Conservation (phyloP, 2,329 filamentous ascomycete species). For the Tolypocladium nubicola region DNA sequence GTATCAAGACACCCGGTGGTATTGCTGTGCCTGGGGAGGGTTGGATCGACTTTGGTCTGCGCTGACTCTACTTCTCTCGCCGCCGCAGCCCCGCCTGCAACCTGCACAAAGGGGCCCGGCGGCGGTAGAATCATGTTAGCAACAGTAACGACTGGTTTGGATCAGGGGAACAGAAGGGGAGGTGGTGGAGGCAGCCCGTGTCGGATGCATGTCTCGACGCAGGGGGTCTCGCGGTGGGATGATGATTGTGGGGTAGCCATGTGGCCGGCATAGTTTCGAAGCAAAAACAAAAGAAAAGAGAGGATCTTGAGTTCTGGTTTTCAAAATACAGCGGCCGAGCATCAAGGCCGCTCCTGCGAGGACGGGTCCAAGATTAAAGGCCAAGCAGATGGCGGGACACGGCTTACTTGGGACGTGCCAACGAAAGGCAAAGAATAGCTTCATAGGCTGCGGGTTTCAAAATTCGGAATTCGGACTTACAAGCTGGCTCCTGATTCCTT, state of each 20-base stretch:
- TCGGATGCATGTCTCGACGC: background rate
- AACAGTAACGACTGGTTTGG: constrained; percentile 1
- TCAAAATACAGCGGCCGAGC: background rate
- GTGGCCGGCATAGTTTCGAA: constrained; percentile 4
- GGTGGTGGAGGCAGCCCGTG: background rate
- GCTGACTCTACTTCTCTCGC: constrained; percentile 6
- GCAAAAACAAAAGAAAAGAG: constrained; percentile 3
- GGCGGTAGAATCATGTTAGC: background rate
- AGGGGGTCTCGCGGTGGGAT: background rate
- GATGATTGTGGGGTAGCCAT: constrained; percentile 3
- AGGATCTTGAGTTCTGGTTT: constrained; percentile 1
- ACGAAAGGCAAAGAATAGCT: background rate
- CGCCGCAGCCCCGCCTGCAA: constrained; percentile 4
- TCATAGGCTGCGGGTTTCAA: background rate
- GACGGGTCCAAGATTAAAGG: background rate
- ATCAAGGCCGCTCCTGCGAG: background rate
- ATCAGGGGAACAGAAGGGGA: background rate
- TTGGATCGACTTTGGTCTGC: constrained; percentile 9
- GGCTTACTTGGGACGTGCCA: background rate
- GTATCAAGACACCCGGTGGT: constrained; percentile 16
- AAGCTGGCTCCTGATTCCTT: background rate
- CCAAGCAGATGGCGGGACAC: background rate
- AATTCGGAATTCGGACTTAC: background rate
- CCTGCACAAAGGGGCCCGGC: background rate
- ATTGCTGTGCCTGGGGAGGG: constrained; percentile 13